phyloP scores from a whole-genome alignment of 352 stramenopile species.

The Blastocystis sp. region DNA sequence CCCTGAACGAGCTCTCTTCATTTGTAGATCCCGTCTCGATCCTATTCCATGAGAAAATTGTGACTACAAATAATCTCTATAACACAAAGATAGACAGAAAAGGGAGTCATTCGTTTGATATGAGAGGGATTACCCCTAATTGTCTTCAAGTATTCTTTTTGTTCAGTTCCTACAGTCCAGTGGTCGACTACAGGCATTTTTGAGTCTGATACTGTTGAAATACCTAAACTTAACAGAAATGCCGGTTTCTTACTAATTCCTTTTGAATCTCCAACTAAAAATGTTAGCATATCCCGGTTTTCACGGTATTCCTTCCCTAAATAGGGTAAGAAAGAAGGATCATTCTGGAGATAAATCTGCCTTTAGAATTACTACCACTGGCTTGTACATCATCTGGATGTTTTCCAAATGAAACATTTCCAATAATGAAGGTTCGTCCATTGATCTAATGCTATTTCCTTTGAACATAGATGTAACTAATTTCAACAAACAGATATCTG shows the following conservation, averaged over 20 bases:
- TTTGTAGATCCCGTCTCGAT: not conserved
- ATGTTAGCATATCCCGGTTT: not conserved
- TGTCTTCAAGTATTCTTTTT: not conserved
- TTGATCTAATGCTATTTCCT: not conserved
- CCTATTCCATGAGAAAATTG: not conserved
- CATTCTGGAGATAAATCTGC: not conserved
- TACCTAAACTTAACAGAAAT: not conserved
- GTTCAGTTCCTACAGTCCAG: not conserved
- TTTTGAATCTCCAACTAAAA: not conserved
- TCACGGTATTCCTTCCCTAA: constrained; percentile 1
- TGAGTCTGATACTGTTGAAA: not conserved
- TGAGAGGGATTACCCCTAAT: not conserved
- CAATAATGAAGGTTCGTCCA: not conserved
- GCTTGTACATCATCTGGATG: not conserved
- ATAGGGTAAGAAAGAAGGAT: constrained; percentile 11
- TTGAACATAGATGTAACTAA: not conserved
- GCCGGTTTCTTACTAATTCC: not conserved
- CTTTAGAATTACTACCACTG: not conserved
- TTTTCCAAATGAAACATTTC: not conserved
- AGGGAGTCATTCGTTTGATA: constrained; percentile 11
- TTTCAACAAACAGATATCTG: constrained; percentile 6
- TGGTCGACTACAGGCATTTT: not conserved
- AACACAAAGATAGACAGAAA: not conserved
- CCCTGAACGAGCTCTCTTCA: not conserved
- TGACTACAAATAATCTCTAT: not conserved